These are phyloP conservation scores for Acarospora socialis DNA, from an alignment of 2,329 filamentous ascomycete species.

Conservation along the genomic window DNA sequence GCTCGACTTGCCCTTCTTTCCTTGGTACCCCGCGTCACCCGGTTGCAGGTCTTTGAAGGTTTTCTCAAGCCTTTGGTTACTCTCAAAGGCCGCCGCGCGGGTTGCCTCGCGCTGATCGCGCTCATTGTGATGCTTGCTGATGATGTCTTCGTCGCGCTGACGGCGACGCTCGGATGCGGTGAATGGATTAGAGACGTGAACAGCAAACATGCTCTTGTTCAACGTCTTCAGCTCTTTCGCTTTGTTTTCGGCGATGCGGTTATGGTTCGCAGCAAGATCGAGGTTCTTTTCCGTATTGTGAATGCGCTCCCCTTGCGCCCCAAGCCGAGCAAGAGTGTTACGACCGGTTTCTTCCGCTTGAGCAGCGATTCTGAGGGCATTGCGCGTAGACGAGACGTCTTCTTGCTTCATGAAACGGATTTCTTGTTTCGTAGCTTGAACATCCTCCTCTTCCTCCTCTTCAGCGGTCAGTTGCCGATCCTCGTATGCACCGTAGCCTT, in stretches of 20 bases:
- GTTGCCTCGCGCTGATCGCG: constrained; percentile 43
- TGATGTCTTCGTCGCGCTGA: constrained; percentile 51
- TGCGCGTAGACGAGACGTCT: constrained; percentile 57
- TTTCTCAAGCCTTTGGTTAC: constrained; percentile 46
- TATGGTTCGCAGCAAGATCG: constrained; percentile 63
- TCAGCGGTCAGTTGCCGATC: constrained; percentile 70
- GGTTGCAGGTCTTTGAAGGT: constrained; percentile 51
- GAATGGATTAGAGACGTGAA: constrained; percentile 65
- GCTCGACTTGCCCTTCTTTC: constrained; percentile 37
- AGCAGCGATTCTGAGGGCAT: constrained; percentile 52
- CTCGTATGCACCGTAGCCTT: constrained; percentile 40
- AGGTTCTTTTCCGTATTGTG: constrained; percentile 74
- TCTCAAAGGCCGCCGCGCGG: constrained; percentile 37
- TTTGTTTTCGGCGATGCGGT: constrained; percentile 62
- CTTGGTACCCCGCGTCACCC: constrained; percentile 34
- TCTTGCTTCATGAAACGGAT: constrained; percentile 64
- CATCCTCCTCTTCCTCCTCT: constrained; percentile 59
- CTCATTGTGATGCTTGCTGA: constrained; percentile 49
- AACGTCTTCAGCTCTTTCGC: constrained; percentile 71
- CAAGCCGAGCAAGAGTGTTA: constrained; percentile 57
- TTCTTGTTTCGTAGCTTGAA: constrained; percentile 57
- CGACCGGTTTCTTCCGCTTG: constrained; percentile 58
- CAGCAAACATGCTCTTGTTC: constrained; percentile 82
- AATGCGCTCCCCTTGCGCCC: constrained; percentile 64
- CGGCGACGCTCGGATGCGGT: constrained; percentile 52